Base-by-base conservation (phyloP, 2,329 filamentous ascomycete genomes). In the Onygenales sp. region DNA sequence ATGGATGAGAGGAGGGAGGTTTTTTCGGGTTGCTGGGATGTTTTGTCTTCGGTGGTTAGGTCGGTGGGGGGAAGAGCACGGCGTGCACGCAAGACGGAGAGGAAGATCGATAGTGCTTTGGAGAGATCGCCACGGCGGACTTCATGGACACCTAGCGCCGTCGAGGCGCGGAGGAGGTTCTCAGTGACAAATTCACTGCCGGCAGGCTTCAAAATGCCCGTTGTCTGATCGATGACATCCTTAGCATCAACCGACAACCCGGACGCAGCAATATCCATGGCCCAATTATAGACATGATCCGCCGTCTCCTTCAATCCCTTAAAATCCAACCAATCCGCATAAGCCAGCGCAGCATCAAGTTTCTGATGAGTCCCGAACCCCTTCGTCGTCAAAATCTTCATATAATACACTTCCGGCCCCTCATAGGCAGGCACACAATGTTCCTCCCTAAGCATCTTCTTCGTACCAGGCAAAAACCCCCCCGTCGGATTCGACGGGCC, bases 401-500 rank as follows among this genome's bases (percentile, higher is more conserved):
- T 79, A 65, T 97, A 97, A 63, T 84, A 89, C 11, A 76, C 79
- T 62, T 93, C 86, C 0, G 92, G 88, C 0, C 80, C 67, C 4
- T 83, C 81, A 56, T 83, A 91, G 2, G 85, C 82, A 6, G 77
- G 72, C 53, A 82, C 81, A 66, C 87, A 90, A 63, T 96, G 77
- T 63, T 92, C 83, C 64, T 93, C 88, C 9, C 74, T 78, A 0
- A 88, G 86, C 0, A 86, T 79, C 53, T 77, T 62, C 44, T 65
- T 75, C 51, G 49, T 50, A 3, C 52, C 47, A 21, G 75, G 74
- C 0, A 86, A 83, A 42, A 90, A 78, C 59, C 79, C 81, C 1
- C 90, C 90, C 54, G 83, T 77, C 0, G 88, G 88, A 66, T 96
- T 96, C 3, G 87, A 89, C 0, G 89, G 88, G 0, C 90, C 90